A percentile compares a stretch with the other conserved stretches of the same genome.
These are phyloP conservation scores for Evernia prunastri DNA, from an alignment of 495 filamentous ascomycete genomes.

Conservation along the genomic window DNA sequence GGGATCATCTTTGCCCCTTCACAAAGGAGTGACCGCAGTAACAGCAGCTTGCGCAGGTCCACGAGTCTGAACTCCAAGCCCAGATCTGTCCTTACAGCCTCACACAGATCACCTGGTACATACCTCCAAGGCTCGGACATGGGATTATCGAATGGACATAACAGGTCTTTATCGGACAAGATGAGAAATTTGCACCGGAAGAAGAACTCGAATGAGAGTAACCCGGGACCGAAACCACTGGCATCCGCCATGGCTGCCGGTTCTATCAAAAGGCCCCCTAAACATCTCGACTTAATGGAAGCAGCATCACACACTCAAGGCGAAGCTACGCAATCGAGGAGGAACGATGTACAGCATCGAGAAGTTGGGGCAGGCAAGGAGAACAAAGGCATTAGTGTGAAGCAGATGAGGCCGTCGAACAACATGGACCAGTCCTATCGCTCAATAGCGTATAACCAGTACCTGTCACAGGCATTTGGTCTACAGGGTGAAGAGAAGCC, in stretches of 20 bases:
- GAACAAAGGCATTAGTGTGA: slow-evolving; percentile 13
- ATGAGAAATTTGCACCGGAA: slow-evolving; percentile 26
- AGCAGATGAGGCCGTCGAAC: slow-evolving; percentile 14
- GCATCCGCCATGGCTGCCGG: slow-evolving; percentile 15
- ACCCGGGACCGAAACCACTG: slow-evolving; percentile 11
- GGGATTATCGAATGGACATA: slow-evolving; percentile 13
- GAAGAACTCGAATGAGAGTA: slow-evolving; percentile 23
- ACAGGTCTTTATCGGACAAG: slow-evolving; percentile 21
- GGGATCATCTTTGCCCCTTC: slow-evolving; percentile 23
- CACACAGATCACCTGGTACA: slow-evolving; percentile 18
- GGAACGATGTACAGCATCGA: slow-evolving; percentile 7
- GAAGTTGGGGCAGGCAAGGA: slow-evolving; percentile 21
- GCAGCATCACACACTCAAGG: slow-evolving; percentile 22
- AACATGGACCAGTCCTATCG: slow-evolving; percentile 21
- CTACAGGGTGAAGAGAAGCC: slow-evolving; percentile 15
- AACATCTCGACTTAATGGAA: slow-evolving; percentile 27
- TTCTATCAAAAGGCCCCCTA: slow-evolving; percentile 13
- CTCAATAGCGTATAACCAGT: slow-evolving; percentile 27
- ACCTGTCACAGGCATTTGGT: slow-evolving; percentile 27
- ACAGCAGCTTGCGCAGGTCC: slow-evolving; percentile 20
- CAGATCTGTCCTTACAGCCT: slow-evolving; percentile 11
- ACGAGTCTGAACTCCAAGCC: slow-evolving; percentile 21
- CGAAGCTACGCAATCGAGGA: slow-evolving; percentile 11
- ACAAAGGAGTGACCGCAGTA: slow-evolving; percentile 24
- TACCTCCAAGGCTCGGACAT: slow-evolving; percentile 6